Base-by-base conservation (phyloP, 2,329 filamentous ascomycete genomes). In the Trichoderma breve region DNA sequence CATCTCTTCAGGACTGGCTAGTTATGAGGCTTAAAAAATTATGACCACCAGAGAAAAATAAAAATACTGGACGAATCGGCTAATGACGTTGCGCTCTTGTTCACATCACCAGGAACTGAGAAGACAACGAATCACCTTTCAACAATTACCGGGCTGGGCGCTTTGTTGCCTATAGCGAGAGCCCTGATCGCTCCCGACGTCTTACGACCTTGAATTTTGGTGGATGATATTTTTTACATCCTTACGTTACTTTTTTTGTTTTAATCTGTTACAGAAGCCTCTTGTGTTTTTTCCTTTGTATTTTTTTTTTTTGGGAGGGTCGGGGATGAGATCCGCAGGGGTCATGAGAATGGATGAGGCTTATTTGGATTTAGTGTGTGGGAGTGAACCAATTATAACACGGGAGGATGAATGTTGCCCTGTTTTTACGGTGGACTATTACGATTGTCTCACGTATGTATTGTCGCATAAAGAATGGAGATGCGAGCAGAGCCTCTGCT, bases 1-100 rank as follows among this genome's bases (percentile, higher is more conserved):
- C 67, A 63, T 51, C 60, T 70, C 57, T 71, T 66, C 63, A 72
- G 70, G 70, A 72, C 70, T 36, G 70, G 70, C 70, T 72, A 72
- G 70, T 53, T 66, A 53, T 68, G 62, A 62, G 36, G 51, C 26
- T 28, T 30, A 34, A 60, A 60, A 34, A 32, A 60, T 28, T 21
- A 34, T n/a, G 30, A 43, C 24, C 34, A 70, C 36, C 24, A 63
- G 28, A 36, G 47, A 39, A 67, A 63, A 28, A 24, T 21, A 34
- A 60, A 60, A 60, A 43, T 9, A 43, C 30, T 53, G 47, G 39
- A 24, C 57, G 61, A 51, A 32, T 36, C 60, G 60, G 68, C 68
- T 70, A 70, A 70, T 47, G 58, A 32, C 47, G 58, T 70, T 70
- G 39, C 55, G 32, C 60, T 63, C 57, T 55, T 70, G 32, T 60